phyloP scores from a whole-genome alignment of 1,284 basidiomycete species.

The Tylopilus orsonianus region DNA sequence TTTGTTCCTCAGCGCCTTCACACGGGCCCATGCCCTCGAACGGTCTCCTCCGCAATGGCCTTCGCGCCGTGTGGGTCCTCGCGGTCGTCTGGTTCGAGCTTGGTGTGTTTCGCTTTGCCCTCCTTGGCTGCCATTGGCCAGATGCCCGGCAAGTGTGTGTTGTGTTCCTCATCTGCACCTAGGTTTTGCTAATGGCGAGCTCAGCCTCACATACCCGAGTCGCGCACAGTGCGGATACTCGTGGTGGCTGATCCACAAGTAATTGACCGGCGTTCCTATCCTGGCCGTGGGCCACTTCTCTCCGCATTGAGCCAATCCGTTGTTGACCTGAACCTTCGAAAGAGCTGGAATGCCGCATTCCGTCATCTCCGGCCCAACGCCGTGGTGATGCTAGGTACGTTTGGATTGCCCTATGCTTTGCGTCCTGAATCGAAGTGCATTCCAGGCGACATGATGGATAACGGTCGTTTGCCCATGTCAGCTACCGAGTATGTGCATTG shows the following conservation, averaged over 20 bases:
- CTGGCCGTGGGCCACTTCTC: conserved; percentile 40
- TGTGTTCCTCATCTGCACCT: not conserved
- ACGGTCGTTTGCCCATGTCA: conserved; percentile 59
- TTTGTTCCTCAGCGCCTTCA: not conserved
- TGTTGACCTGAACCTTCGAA: conserved; percentile 70
- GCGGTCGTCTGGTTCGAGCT: conserved; percentile 33
- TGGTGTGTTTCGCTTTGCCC: conserved; percentile 24
- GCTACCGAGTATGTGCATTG: conserved; percentile 61
- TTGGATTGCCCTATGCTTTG: conserved; percentile 53
- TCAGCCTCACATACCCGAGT: conserved; percentile 21
- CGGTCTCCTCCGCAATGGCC: conserved; percentile 13
- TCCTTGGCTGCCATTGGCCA: conserved; percentile 28
- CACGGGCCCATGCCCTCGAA: conserved; percentile 7
- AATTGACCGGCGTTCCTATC: conserved; percentile 50
- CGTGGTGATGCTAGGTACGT: conserved; percentile 81
- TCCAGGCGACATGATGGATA: conserved; percentile 72
- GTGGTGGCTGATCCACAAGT: conserved; percentile 81
- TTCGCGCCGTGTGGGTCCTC: conserved; percentile 29
- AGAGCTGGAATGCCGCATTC: conserved; percentile 70
- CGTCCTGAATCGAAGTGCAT: not conserved
- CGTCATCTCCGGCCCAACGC: conserved; percentile 60
- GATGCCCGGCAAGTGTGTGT: conserved; percentile 24
- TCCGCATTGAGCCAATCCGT: conserved; percentile 49
- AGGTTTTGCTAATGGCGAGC: not conserved
- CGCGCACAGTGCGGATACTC: conserved; percentile 56